phyloP scores from a whole-genome alignment of 495 filamentous ascomycete species.

The Bryoglossum gracile region DNA sequence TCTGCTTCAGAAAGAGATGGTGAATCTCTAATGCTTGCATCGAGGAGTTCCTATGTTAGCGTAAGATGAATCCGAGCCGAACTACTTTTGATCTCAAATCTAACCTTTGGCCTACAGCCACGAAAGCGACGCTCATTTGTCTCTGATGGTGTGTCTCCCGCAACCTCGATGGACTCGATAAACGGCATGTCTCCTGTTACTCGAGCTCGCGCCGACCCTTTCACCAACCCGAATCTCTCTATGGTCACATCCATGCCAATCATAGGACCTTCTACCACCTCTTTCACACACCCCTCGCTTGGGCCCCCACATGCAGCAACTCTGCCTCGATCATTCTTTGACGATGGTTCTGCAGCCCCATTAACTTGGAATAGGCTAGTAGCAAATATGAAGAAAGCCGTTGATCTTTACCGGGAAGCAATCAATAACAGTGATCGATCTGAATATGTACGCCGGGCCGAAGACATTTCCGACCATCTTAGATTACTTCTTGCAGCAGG shows the following conservation, averaged over 20 bases:
- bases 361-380: conserved; percentile 84
- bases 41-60: conserved; percentile 45
- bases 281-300: conserved; percentile 52
- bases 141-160: conserved; percentile 73
- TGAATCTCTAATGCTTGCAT: conserved; percentile 42
- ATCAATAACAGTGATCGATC: conserved; percentile 72
- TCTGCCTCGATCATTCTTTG: conserved; percentile 76
- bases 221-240: conserved; percentile 41
- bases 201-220: conserved; percentile 38
- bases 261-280: conserved; percentile 55
- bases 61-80: too few species aligned
- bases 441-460: conserved; percentile 85
- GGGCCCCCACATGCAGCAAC: conserved; percentile 49
- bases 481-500: conserved; percentile 90
- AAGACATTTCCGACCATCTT: conserved; percentile 95
- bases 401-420: conserved; percentile 81
- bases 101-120: conserved; percentile 20
- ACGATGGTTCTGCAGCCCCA: conserved; percentile 66
- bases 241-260: conserved; percentile 42
- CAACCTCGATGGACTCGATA: conserved; percentile 87
- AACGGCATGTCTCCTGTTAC: conserved; percentile 48
- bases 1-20: conserved; percentile 84
- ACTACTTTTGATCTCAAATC: too few species aligned
- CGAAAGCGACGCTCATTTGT: conserved; percentile 52
- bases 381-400: conserved; percentile 80